Percentiles rank a stretch among this genome's conserved stretches.
phyloP scores from a whole-genome alignment of 495 filamentous ascomycete species.

The Penicillium goetzii region DNA sequence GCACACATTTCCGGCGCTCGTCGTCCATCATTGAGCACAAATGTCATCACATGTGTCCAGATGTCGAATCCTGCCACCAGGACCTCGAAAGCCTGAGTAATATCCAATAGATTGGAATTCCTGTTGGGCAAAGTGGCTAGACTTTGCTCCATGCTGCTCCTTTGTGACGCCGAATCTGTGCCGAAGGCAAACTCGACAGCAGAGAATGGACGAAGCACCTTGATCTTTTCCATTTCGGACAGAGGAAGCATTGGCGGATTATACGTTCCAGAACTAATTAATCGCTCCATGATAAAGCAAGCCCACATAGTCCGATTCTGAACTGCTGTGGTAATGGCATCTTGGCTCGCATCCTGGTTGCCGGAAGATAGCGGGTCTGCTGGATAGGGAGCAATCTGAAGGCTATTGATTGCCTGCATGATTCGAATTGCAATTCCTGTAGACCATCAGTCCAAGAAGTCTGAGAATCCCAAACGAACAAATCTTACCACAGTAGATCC shows the following conservation, averaged over 20 bases:
- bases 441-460: neutral
- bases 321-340: slow-evolving; percentile 19
- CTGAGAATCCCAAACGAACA: neutral
- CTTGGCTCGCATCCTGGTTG: slow-evolving; percentile 8
- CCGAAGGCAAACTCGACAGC: slow-evolving; percentile 31
- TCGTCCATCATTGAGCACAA: slow-evolving; percentile 30
- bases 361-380: slow-evolving; percentile 14
- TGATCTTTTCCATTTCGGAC: slow-evolving; percentile 27
- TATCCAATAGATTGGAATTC: slow-evolving; percentile 22
- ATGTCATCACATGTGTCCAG: slow-evolving; percentile 34
- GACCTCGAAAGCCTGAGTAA: slow-evolving; percentile 28
- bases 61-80: slow-evolving; percentile 32
- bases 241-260: slow-evolving; percentile 53
- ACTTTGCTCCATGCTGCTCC: slow-evolving; percentile 17
- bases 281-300: slow-evolving; percentile 86
- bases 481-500: slow-evolving; percentile 30
- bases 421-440: slow-evolving; percentile 28
- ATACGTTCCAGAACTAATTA: slow-evolving; percentile 86
- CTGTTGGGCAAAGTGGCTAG: slow-evolving; percentile 14
- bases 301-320: slow-evolving; percentile 78
- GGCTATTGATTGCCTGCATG: slow-evolving; percentile 30
- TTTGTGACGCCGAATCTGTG: slow-evolving; percentile 14
- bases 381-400: slow-evolving; percentile 22
- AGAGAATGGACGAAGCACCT: slow-evolving; percentile 22
- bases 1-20: slow-evolving; percentile 31